Conservation (phyloP, 2,329 filamentous ascomycete species). For the Aspergillus luchuensis region DNA sequence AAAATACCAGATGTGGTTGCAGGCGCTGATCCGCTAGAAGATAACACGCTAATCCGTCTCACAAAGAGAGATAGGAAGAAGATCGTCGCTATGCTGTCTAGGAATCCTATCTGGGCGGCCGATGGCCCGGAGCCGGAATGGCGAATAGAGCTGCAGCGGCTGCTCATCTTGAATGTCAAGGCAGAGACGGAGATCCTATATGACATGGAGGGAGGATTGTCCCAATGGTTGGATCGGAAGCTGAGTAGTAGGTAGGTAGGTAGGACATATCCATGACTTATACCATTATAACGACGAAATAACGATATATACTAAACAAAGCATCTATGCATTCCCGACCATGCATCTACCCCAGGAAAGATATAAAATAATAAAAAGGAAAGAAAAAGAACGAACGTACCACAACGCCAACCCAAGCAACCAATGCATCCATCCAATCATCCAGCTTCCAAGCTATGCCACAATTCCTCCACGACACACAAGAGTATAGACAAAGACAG, state of each 20-base stretch:
- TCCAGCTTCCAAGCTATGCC: conserved; percentile 9
- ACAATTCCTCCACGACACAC: not conserved
- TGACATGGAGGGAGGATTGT: conserved; percentile 45
- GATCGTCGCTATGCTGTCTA: conserved; percentile 55
- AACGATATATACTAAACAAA: too few relatives aligned
- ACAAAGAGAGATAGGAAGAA: conserved; percentile 58
- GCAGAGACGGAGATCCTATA: conserved; percentile 62
- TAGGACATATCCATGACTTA: not conserved
- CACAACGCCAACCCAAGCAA: conserved; percentile 24
- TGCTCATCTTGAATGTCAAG: conserved; percentile 65
- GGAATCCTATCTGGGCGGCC: conserved; percentile 45
- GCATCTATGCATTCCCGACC: not conserved
- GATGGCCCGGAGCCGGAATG: conserved; percentile 48
- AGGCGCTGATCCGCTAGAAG: conserved; percentile 28
- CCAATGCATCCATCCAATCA: conserved; percentile 8
- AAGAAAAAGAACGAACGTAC: conserved; percentile 15
- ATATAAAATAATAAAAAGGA: too few relatives aligned
- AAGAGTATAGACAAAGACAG: not conserved
- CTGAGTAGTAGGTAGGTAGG: conserved; percentile 25
- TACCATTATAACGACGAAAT: too few relatives aligned
- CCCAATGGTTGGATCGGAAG: conserved; percentile 46
- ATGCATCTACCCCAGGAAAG: not conserved
- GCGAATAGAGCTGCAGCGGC: conserved; percentile 58
- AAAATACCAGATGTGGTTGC: conserved; percentile 41
- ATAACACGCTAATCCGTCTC: conserved; percentile 47